Conservation (phyloP, 176 grass and related monocot genomes). For the Oryza australiensis region DNA sequence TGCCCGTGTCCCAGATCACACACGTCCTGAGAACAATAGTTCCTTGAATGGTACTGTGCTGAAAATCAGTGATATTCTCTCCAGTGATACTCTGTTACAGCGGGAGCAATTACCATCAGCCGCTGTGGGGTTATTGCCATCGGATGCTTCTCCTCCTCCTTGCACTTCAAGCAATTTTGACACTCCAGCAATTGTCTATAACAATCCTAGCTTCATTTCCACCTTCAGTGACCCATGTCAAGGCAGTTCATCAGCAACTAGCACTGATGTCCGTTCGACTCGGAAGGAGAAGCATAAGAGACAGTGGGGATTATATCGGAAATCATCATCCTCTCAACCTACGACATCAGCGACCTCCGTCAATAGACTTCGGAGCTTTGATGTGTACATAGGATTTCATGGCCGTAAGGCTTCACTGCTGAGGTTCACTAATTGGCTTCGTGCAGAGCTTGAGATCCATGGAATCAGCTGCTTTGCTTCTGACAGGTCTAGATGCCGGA, state of each 20-base stretch:
- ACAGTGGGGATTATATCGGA: slow-evolving; percentile 40
- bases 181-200: slow-evolving; percentile 61
- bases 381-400: slow-evolving; percentile 97
- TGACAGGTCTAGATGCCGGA: slow-evolving; percentile 76
- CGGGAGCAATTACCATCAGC: slow-evolving; percentile 34
- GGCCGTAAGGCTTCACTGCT: slow-evolving; percentile 81
- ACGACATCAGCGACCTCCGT: slow-evolving; percentile 56
- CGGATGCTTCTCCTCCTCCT: slow-evolving; percentile 62
- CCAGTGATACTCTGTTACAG: slow-evolving; percentile 27
- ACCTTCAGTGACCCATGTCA: slow-evolving; percentile 59
- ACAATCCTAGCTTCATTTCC: slow-evolving; percentile 61
- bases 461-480: slow-evolving; percentile 95
- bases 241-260: slow-evolving; percentile 58
- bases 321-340: slow-evolving; percentile 45
- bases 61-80: slow-evolving; percentile 55
- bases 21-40: slow-evolving; percentile 24
- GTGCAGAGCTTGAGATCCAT: slow-evolving; percentile 86
- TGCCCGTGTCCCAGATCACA: slow-evolving; percentile 38
- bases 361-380: slow-evolving; percentile 58
- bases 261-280: slow-evolving; percentile 35
- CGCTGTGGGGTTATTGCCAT: slow-evolving; percentile 33
- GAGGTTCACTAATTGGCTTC: slow-evolving; percentile 92
- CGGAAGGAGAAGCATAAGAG: slow-evolving; percentile 61
- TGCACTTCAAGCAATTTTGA: slow-evolving; percentile 78
- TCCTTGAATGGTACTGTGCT: slow-evolving; percentile 24